phyloP scores from a whole-genome alignment of 2,329 filamentous ascomycete genomes.

The Monosporascus sp. region DNA sequence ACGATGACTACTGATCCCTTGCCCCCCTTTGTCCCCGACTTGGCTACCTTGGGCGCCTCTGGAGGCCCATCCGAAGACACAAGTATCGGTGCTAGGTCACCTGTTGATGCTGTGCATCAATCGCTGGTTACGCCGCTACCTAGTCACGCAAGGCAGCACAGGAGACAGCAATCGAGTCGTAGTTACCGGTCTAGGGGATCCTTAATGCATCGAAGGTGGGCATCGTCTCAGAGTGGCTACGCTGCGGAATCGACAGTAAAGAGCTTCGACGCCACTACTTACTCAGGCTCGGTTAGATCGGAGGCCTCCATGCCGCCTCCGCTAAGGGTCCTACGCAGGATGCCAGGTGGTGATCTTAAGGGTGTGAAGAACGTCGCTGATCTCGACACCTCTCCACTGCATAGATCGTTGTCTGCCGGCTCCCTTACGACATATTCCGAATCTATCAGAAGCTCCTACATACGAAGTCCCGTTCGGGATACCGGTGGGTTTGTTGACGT shows the following conservation, averaged over 20 bases:
- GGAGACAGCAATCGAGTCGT: constrained; percentile 41
- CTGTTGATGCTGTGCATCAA: constrained; percentile 20
- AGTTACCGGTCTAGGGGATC: constrained; percentile 47
- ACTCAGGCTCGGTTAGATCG: constrained; percentile 45
- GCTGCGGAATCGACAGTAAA: constrained; percentile 44
- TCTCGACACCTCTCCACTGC: constrained; percentile 42
- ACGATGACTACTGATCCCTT: constrained; percentile 34
- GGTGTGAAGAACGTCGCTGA: constrained; percentile 62
- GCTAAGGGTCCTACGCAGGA: constrained; percentile 61
- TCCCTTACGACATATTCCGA: constrained; percentile 57
- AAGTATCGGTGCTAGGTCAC: constrained; percentile 24
- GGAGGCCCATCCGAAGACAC: constrained; percentile 27
- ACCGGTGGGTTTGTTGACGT: constrained; percentile 40
- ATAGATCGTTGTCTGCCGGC: constrained; percentile 52
- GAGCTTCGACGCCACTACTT: constrained; percentile 58
- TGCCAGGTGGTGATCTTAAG: constrained; percentile 70
- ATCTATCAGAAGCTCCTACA: constrained; percentile 53
- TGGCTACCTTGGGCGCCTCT: constrained; percentile 31
- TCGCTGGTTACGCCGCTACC: constrained; percentile 27
- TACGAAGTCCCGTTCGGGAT: constrained; percentile 35
- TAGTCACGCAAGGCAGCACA: constrained; percentile 32
- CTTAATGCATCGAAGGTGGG: constrained; percentile 48
- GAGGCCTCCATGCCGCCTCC: constrained; percentile 42
- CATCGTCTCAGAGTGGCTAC: constrained; percentile 55
- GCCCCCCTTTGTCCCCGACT: constrained; percentile 43